Conservation (phyloP, 345 rosid genomes). For the Mercurialis annua region DNA sequence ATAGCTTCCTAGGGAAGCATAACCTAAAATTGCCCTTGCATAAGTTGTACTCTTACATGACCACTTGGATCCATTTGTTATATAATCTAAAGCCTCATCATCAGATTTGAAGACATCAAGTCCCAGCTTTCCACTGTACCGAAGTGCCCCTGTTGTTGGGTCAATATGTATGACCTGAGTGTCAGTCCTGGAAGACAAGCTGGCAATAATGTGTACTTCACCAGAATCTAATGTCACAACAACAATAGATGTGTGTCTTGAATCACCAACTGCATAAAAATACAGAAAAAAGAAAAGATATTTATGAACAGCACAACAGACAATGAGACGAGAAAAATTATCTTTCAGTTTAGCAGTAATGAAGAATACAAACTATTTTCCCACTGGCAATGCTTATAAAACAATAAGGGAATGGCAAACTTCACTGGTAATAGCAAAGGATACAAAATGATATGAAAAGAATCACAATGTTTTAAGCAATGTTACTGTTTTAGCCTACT, state of each 20-base stretch:
- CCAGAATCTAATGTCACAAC: conserved; percentile 66
- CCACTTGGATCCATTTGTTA: conserved; percentile 67
- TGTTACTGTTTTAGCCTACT: not conserved
- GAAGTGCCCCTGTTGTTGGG: conserved; percentile 77
- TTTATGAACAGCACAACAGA: not conserved
- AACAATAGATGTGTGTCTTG: conserved; percentile 63
- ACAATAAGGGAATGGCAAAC: not conserved
- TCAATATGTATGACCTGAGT: conserved; percentile 85
- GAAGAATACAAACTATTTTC: not conserved
- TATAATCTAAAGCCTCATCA: conserved; percentile 68
- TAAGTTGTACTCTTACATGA: conserved; percentile 39
- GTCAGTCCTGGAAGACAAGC: conserved; percentile 56
- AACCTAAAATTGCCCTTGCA: conserved; percentile 80
- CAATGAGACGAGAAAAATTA: not conserved
- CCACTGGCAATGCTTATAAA: not conserved
- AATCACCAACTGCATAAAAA: conserved; percentile 48
- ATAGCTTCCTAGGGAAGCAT: conserved; percentile 74
- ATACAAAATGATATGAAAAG: not conserved
- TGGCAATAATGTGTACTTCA: conserved; percentile 71
- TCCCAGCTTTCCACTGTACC: conserved; percentile 65
- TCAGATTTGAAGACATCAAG: conserved; percentile 66
- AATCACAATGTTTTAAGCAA: not conserved
- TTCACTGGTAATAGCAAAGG: not conserved
- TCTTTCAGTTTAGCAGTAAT: not conserved
- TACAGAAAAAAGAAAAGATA: not conserved